These are phyloP conservation scores for Candida methanosorbosa DNA, from an alignment of 805 yeast genomes.

Conservation along the genomic window DNA sequence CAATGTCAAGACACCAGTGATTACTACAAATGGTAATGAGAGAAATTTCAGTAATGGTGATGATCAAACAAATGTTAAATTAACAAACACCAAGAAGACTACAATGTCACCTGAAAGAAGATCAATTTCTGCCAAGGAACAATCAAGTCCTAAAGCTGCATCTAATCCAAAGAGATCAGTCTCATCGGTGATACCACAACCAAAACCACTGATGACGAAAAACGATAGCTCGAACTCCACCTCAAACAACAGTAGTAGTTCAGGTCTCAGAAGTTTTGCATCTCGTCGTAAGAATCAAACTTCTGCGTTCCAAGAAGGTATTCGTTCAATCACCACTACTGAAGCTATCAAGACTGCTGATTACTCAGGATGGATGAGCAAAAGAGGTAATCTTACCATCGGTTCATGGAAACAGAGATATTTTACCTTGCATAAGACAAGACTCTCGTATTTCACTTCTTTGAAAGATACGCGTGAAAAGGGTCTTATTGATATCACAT, in stretches of 20 bases:
- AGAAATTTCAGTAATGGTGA: constrained; percentile 6
- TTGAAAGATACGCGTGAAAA: constrained; percentile 76
- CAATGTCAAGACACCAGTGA: not conserved
- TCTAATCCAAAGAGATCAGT: constrained; percentile 31
- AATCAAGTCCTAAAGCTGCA: constrained; percentile 11
- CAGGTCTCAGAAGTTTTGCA: constrained; percentile 38
- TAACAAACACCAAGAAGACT: not conserved
- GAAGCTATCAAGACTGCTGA: constrained; percentile 72
- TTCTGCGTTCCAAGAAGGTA: constrained; percentile 83
- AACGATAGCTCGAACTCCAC: constrained; percentile 8
- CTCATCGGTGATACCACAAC: constrained; percentile 17
- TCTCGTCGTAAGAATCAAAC: constrained; percentile 53
- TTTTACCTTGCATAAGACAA: constrained; percentile 84
- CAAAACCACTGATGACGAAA: not conserved
- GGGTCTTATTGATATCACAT: constrained; percentile 92
- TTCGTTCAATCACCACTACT: constrained; percentile 63
- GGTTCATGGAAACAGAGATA: constrained; percentile 89
- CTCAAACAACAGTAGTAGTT: constrained; percentile 29
- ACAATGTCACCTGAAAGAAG: constrained; percentile 31
- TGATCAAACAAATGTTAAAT: constrained; percentile 3
- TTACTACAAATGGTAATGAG: constrained; percentile 3
- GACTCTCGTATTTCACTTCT: constrained; percentile 79
- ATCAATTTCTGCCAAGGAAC: constrained; percentile 43
- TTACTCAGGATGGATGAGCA: constrained; percentile 92
- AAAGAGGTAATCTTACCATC: constrained; percentile 74